phyloP scores from a whole-genome alignment of 2,329 filamentous ascomycete species.

The Dactylellina leptospora region DNA sequence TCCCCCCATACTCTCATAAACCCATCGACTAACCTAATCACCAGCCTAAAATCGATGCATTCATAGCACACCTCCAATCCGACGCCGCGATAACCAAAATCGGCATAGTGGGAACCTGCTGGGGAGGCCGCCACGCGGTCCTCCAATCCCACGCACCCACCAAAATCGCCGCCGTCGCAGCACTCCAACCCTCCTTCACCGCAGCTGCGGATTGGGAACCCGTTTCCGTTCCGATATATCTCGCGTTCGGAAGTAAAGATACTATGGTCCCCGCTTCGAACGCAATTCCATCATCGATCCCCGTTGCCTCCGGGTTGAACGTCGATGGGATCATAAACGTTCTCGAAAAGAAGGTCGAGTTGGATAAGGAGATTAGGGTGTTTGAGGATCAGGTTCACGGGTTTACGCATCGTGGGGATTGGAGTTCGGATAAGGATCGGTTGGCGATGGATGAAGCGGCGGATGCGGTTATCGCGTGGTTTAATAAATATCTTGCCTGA shows the following conservation, averaged over 20 bases:
- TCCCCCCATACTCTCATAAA: background rate
- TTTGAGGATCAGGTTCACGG: slow-evolving; percentile 47
- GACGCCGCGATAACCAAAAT: slow-evolving; percentile 37
- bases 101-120: slow-evolving; percentile 43
- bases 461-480: slow-evolving; percentile 40
- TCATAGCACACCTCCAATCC: slow-evolving; percentile 28
- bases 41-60: slow-evolving; percentile 42
- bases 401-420: slow-evolving; percentile 50
- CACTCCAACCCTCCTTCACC: slow-evolving; percentile 42
- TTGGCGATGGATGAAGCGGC: slow-evolving; percentile 45
- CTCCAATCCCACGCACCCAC: slow-evolving; percentile 35
- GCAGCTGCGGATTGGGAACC: slow-evolving; percentile 24
- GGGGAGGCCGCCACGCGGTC: slow-evolving; percentile 46
- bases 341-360: slow-evolving; percentile 34
- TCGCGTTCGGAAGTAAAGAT: slow-evolving; percentile 41
- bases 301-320: slow-evolving; percentile 8
- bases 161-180: slow-evolving; percentile 32
- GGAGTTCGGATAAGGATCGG: slow-evolving; percentile 33
- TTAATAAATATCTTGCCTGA: slow-evolving; percentile 42
- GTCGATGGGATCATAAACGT: slow-evolving; percentile 38
- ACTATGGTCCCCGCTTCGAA: slow-evolving; percentile 30
- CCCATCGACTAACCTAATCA: background rate
- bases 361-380: slow-evolving; percentile 41
- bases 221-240: slow-evolving; percentile 29
- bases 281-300: slow-evolving; percentile 5